Evolutionary conservation across 768 basidiomycete species (phyloP).

Genomic region (Psilocybe tampanensis): DNA sequence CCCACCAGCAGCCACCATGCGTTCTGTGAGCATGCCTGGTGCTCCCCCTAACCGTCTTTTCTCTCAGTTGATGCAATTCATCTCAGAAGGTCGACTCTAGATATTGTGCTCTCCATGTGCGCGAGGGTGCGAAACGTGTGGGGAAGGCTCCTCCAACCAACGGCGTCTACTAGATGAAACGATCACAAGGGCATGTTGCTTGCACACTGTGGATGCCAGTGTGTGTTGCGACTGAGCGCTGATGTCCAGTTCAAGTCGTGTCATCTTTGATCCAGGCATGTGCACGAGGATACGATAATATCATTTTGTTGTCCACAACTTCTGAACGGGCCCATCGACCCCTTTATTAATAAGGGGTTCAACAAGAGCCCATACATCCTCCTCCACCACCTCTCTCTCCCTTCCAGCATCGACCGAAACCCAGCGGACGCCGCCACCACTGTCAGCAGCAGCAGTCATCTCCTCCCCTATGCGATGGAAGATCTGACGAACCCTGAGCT

Average conservation of each 20-base stretch:
- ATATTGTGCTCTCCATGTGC: too few relatives aligned
- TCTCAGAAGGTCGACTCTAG: too few relatives aligned
- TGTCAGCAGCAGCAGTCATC: too few relatives aligned
- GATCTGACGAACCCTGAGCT: slow-evolving; percentile 59
- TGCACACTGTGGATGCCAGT: too few relatives aligned
- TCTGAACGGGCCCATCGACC: slow-evolving; percentile 42
- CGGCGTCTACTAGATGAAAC: too few relatives aligned
- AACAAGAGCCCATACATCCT: slow-evolving; percentile 57
- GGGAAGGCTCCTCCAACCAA: too few relatives aligned
- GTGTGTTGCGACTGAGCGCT: too few relatives aligned
- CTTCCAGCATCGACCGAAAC: slow-evolving; percentile 8
- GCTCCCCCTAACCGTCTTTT: background rate
- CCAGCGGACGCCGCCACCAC: slow-evolving; percentile 18
- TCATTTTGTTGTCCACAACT: slow-evolving; percentile 49
- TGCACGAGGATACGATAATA: background rate
- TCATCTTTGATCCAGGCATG: too few relatives aligned
- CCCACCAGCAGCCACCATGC: background rate
- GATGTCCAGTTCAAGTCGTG: too few relatives aligned
- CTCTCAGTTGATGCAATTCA: background rate
- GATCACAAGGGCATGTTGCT: too few relatives aligned
- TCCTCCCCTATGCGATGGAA: slow-evolving; percentile 63
- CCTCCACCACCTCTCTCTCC: slow-evolving; percentile 46
- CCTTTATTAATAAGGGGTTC: slow-evolving; percentile 40
- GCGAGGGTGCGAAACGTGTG: too few relatives aligned
- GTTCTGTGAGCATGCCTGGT: background rate